A percentile compares a stretch with the other conserved stretches of the same genome.
phyloP scores from a whole-genome alignment of 208 protist species.

The Leishmania amazonensis region DNA sequence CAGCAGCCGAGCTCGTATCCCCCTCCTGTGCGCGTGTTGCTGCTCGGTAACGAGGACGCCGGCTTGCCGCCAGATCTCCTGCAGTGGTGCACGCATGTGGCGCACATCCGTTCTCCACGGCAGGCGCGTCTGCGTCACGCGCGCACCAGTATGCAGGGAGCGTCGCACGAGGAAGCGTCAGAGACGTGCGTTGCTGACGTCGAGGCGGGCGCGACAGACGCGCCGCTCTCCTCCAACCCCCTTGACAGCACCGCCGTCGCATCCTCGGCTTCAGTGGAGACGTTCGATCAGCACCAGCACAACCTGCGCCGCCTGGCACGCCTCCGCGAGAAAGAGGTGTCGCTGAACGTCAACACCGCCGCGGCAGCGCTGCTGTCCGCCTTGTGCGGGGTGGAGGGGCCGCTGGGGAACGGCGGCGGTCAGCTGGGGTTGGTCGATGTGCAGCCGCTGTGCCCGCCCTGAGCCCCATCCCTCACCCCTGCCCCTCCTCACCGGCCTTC shows the following conservation, averaged over 20 bases:
- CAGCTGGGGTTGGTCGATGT: slow-evolving; percentile 10
- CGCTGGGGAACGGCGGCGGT: background rate
- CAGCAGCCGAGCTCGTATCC: background rate
- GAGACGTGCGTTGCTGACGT: background rate
- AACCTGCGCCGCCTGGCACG: slow-evolving; percentile 25
- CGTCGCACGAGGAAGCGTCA: background rate
- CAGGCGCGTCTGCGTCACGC: slow-evolving; percentile 30
- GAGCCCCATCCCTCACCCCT: background rate
- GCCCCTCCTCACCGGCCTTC: background rate
- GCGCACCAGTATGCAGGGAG: background rate
- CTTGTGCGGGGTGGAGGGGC: slow-evolving; percentile 30
- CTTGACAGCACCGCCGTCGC: background rate
- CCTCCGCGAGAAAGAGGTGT: slow-evolving; percentile 56
- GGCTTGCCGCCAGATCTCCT: slow-evolving; percentile 54
- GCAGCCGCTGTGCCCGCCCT: background rate
- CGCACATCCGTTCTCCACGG: slow-evolving; percentile 61
- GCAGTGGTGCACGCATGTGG: slow-evolving; percentile 52
- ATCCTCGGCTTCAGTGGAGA: background rate
- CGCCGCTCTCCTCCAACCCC: background rate
- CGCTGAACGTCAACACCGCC: slow-evolving; percentile 83
- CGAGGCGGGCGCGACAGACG: background rate
- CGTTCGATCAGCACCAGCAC: slow-evolving; percentile 11
- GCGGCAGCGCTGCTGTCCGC: slow-evolving; percentile 61
- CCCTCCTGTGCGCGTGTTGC: slow-evolving; percentile 38
- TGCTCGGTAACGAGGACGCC: slow-evolving; percentile 80